A percentile compares a stretch with the other conserved stretches of the same genome.
Evolutionary conservation across 495 filamentous ascomycete species (phyloP).

Genomic region (Amniculicola lignicola): DNA sequence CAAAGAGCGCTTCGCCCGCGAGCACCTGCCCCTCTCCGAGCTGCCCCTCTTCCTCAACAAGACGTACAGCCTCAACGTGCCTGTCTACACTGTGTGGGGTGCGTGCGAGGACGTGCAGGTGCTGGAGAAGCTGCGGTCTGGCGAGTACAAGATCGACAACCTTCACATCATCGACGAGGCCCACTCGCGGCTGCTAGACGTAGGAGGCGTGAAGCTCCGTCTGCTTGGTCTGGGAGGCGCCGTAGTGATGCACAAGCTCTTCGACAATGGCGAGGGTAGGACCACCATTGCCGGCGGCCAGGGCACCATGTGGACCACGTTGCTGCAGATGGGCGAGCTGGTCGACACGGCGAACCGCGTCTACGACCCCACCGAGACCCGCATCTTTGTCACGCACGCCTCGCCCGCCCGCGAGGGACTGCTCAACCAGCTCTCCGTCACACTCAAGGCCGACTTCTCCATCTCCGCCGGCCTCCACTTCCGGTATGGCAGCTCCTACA

Average conservation of each 20-base stretch:
- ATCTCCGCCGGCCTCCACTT: slow-evolving; percentile 97
- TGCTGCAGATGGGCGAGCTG: slow-evolving; percentile 97
- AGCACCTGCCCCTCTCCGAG: slow-evolving; percentile 90
- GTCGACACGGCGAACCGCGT: slow-evolving; percentile 97
- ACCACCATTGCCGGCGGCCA: slow-evolving; percentile 98
- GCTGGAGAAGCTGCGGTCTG: slow-evolving; percentile 94
- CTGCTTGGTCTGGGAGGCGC: slow-evolving; percentile 92
- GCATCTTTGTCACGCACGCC: slow-evolving; percentile 94
- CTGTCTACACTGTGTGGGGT: slow-evolving; percentile 98
- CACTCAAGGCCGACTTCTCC: slow-evolving; percentile 97
- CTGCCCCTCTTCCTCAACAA: slow-evolving; percentile 87
- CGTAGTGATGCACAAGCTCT: slow-evolving; percentile 99
- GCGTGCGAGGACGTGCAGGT: slow-evolving; percentile 98
- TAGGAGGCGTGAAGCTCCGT: slow-evolving; percentile 94
- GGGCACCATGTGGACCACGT: slow-evolving; percentile 99
- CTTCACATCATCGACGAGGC: slow-evolving; percentile 98
- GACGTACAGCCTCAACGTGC: slow-evolving; percentile 83
- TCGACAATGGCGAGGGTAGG: slow-evolving; percentile 96
- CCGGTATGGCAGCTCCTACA: slow-evolving; percentile 98
- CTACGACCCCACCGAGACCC: slow-evolving; percentile 98
- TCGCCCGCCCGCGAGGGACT: slow-evolving; percentile 96
- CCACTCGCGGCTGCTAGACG: slow-evolving; percentile 86
- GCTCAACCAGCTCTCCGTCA: slow-evolving; percentile 96
- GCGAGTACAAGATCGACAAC: slow-evolving; percentile 97
- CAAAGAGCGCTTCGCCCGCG: slow-evolving; percentile 74